Evolutionary conservation across 2,329 filamentous ascomycete genomes (phyloP).

Genomic region (Aspergillus neoniger): DNA sequence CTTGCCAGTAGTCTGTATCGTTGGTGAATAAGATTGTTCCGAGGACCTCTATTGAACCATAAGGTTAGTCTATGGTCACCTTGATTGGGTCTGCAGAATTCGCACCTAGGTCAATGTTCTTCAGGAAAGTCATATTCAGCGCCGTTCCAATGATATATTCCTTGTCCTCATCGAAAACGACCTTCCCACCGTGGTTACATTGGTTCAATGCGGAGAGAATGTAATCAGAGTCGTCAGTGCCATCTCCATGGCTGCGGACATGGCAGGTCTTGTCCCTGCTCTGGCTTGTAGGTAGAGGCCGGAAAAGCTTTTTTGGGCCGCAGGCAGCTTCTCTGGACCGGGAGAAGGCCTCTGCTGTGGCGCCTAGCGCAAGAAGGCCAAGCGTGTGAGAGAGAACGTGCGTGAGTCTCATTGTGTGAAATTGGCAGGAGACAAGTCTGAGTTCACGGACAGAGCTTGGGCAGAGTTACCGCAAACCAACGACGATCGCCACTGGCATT

Average conservation of each 20-base stretch:
- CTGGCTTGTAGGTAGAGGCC: constrained; percentile 30
- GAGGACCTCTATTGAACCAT: constrained; percentile 51
- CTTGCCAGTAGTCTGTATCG: constrained; percentile 69
- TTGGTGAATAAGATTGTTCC: constrained; percentile 65
- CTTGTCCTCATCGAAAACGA: constrained; percentile 58
- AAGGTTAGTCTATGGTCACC: not conserved
- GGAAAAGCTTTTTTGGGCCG: constrained; percentile 33
- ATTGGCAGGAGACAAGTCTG: not conserved
- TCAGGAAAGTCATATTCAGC: constrained; percentile 65
- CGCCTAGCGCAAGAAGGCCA: constrained; percentile 25
- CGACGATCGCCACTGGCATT: not conserved
- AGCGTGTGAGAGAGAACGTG: constrained; percentile 25
- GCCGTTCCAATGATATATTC: constrained; percentile 65
- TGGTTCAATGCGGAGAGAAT: constrained; percentile 58
- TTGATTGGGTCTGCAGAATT: not conserved
- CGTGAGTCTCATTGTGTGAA: constrained; percentile 29
- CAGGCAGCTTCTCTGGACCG: constrained; percentile 28
- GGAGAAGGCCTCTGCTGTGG: constrained; percentile 21
- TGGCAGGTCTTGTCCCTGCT: constrained; percentile 32
- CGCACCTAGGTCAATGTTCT: constrained; percentile 63
- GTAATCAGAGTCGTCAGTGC: constrained; percentile 51
- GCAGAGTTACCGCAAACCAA: no score
- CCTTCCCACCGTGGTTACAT: constrained; percentile 65
- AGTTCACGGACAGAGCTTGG: not conserved
- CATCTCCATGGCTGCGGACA: constrained; percentile 31